Percentiles rank a stretch among this genome's conserved stretches.
These are phyloP conservation scores for Phytophthora pisi DNA, from an alignment of 352 stramenopile species.

Conservation along the genomic window DNA sequence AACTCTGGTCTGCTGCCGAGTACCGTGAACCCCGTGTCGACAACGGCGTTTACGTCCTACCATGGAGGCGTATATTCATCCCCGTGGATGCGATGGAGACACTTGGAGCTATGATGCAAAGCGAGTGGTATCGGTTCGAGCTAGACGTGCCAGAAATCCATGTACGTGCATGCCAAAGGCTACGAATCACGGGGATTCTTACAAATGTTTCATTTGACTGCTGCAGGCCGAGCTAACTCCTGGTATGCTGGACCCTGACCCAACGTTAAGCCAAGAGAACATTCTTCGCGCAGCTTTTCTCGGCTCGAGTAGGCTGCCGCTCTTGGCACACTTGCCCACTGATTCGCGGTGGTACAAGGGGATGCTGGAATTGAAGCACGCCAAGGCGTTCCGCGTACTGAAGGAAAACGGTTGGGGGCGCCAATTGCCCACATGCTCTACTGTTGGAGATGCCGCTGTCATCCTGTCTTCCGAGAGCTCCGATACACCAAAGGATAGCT, in stretches of 20 bases:
- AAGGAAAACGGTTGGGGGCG: slow-evolving; percentile 39
- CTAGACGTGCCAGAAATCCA: slow-evolving; percentile 38
- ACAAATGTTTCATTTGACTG: not conserved
- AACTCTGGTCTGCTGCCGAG: not conserved
- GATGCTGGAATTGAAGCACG: slow-evolving; percentile 19
- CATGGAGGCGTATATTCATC: slow-evolving; percentile 30
- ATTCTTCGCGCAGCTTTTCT: slow-evolving; percentile 41
- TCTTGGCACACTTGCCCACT: slow-evolving; percentile 37
- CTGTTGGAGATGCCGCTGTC: slow-evolving; percentile 20
- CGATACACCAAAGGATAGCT: not conserved
- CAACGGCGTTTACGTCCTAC: slow-evolving; percentile 11
- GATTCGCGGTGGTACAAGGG: slow-evolving; percentile 38
- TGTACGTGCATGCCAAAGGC: slow-evolving; percentile 12
- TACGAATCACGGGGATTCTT: not conserved
- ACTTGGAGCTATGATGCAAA: slow-evolving; percentile 42
- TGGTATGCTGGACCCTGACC: slow-evolving; percentile 25
- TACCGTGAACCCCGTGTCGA: slow-evolving; percentile 7
- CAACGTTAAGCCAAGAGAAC: slow-evolving; percentile 31
- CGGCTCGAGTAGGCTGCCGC: slow-evolving; percentile 30
- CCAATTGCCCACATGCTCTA: slow-evolving; percentile 33
- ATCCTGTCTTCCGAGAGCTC: slow-evolving; percentile 14
- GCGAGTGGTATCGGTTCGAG: slow-evolving; percentile 44
- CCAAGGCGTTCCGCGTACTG: slow-evolving; percentile 33
- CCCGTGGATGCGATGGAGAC: slow-evolving; percentile 28
- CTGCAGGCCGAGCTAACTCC: slow-evolving; percentile 33